These are phyloP conservation scores for Lachancea fermentati DNA, from an alignment of 805 yeast species.

Conservation along the genomic window DNA sequence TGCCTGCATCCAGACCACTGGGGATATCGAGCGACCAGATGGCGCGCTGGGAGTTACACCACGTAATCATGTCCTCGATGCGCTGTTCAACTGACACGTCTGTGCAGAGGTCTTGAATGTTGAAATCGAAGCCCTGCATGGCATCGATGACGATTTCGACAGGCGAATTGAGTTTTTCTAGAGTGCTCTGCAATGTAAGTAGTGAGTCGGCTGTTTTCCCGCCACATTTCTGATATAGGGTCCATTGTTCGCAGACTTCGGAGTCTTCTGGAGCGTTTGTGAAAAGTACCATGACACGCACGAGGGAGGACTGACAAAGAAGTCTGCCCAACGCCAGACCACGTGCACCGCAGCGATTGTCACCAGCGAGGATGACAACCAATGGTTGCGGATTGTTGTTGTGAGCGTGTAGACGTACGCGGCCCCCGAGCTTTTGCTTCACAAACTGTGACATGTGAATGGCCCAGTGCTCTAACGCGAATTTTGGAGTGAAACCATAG, in stretches of 20 bases:
- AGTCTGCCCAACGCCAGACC: conserved; percentile 79
- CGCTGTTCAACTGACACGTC: conserved; percentile 19
- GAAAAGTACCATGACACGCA: conserved; percentile 54
- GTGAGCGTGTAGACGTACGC: conserved; percentile 52
- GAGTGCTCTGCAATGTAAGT: conserved; percentile 33
- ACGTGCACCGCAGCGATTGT: conserved; percentile 65
- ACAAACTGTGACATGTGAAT: conserved; percentile 57
- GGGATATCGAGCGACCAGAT: conserved; percentile 67
- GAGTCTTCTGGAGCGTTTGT: conserved; percentile 26
- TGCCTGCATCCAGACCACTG: conserved; percentile 76
- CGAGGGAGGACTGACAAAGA: conserved; percentile 52
- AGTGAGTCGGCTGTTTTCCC: conserved; percentile 53
- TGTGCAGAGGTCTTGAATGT: conserved; percentile 8
- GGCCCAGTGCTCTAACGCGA: conserved; percentile 62
- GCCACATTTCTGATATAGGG: conserved; percentile 53
- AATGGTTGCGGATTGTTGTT: conserved; percentile 80
- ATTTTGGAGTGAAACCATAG: conserved; percentile 42
- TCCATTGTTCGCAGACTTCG: conserved; percentile 43
- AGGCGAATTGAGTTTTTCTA: conserved; percentile 53
- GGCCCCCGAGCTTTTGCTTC: conserved; percentile 62
- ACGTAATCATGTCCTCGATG: conserved; percentile 43
- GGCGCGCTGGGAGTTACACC: conserved; percentile 48
- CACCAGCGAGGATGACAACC: conserved; percentile 66
- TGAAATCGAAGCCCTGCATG: conserved; percentile 70
- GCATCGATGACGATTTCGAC: conserved; percentile 79